phyloP scores from a whole-genome alignment of 139 green algal genomes.

The Chlorella ohadii region DNA sequence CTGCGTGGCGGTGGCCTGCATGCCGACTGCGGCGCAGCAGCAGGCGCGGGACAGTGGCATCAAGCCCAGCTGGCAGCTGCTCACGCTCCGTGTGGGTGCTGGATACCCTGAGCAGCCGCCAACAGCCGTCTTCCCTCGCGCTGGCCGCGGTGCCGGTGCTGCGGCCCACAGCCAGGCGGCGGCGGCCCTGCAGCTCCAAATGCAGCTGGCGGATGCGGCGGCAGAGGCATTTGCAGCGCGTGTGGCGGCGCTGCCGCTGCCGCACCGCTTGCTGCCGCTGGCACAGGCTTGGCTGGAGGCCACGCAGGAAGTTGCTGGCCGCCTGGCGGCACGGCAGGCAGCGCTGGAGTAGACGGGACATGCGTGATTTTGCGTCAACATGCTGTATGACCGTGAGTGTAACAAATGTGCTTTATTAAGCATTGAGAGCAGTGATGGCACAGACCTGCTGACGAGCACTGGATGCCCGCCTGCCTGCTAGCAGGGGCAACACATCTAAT shows the following conservation, averaged over 20 bases:
- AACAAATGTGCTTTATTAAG: no score
- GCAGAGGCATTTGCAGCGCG: not conserved
- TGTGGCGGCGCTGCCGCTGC: not conserved
- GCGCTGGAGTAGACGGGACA: not conserved
- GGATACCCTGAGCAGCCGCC: slow-evolving; percentile 2
- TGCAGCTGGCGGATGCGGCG: slow-evolving; percentile 2
- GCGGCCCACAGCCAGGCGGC: not conserved
- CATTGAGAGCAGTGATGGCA: no score
- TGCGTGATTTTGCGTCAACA: no score
- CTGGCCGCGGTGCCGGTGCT: not conserved
- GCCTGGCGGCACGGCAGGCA: not conserved
- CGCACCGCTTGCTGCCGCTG: not conserved
- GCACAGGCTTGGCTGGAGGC: slow-evolving; percentile 13
- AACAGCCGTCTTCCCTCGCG: slow-evolving; percentile 13
- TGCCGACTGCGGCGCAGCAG: not conserved
- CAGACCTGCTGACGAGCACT: no score
- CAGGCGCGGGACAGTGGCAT: no score
- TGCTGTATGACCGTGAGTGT: no score
- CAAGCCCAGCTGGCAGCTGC: slow-evolving; percentile 20
- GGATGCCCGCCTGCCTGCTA: no score
- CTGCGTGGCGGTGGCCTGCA: not conserved
- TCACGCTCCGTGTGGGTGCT: not conserved
- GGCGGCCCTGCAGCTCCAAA: not conserved
- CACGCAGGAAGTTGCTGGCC: not conserved
- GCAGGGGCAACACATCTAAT: no score